phyloP scores from a whole-genome alignment of 1,284 basidiomycete genomes.

The Sanghuangporus weigelae region DNA sequence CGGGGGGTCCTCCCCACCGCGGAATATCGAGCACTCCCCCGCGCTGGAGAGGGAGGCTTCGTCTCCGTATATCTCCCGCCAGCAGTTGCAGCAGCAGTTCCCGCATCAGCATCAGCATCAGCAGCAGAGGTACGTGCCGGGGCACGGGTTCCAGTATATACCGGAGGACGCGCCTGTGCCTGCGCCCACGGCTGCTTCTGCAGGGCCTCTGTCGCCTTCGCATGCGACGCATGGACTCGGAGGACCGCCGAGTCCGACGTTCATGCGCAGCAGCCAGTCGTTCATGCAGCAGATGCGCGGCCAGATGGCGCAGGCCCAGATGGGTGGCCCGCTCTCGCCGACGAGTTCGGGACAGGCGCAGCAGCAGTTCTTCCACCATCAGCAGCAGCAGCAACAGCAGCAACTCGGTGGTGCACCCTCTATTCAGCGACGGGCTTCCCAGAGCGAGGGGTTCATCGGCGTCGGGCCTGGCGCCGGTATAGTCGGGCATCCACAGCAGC shows the following conservation, averaged over 20 bases:
- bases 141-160: slow-evolving; percentile 59
- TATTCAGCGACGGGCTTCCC: slow-evolving; percentile 45
- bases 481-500: not conserved
- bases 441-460: slow-evolving; percentile 34
- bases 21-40: slow-evolving; percentile 10
- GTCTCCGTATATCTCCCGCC: slow-evolving; percentile 16
- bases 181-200: slow-evolving; percentile 31
- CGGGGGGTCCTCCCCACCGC: not conserved
- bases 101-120: slow-evolving; percentile 13
- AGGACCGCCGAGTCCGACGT: not conserved
- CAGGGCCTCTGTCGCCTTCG: slow-evolving; percentile 32
- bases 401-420: slow-evolving; percentile 15
- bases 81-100: slow-evolving; percentile 26
- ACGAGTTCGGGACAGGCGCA: slow-evolving; percentile 17
- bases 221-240: slow-evolving; percentile 12
- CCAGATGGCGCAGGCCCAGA: slow-evolving; percentile 8
- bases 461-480: not conserved
- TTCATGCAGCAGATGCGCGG: not conserved
- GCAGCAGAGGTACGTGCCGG: slow-evolving; percentile 52
- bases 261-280: too few species aligned
- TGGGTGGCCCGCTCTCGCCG: slow-evolving; percentile 28
- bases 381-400: slow-evolving; percentile 24
- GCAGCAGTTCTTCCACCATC: slow-evolving; percentile 30
- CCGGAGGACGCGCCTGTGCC: slow-evolving; percentile 37
- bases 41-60: not conserved